Evolutionary conservation across 2,329 filamentous ascomycete genomes (phyloP).

Genomic region (Aureobasidium sp.): DNA sequence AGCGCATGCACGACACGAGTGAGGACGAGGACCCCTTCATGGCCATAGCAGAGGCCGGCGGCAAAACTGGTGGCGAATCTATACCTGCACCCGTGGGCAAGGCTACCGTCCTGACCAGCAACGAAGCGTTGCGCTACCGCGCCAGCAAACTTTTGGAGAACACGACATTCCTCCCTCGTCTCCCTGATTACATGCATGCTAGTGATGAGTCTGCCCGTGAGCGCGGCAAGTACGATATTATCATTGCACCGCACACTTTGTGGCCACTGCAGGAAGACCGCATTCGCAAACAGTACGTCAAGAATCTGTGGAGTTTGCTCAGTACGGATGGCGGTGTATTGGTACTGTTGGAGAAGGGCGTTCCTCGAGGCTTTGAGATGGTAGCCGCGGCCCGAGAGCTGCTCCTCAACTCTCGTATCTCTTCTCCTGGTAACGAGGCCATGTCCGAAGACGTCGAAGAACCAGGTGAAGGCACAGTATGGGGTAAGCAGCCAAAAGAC

Average conservation of each 20-base stretch:
- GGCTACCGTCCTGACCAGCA: conserved; percentile 72
- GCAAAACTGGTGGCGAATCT: conserved; percentile 30
- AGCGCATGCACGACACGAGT: conserved; percentile 46
- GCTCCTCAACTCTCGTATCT: conserved; percentile 66
- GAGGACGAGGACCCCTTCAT: conserved; percentile 15
- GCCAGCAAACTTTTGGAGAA: conserved; percentile 74
- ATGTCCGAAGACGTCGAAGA: conserved; percentile 19
- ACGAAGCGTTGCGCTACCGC: conserved; percentile 64
- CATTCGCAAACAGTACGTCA: conserved; percentile 66
- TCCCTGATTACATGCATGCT: conserved; percentile 77
- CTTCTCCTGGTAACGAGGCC: conserved; percentile 47
- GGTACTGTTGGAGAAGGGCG: conserved; percentile 81
- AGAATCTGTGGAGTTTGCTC: conserved; percentile 84
- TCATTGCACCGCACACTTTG: conserved; percentile 79
- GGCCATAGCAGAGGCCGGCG: conserved; percentile 24
- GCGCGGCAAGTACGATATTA: conserved; percentile 66
- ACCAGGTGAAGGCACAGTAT: conserved; percentile 17
- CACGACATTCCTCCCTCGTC: conserved; percentile 81
- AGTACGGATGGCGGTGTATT: conserved; percentile 79
- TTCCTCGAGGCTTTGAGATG: conserved; percentile 85
- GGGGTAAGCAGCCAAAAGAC: conserved; percentile 35
- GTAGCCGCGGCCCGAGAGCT: conserved; percentile 76
- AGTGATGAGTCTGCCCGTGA: conserved; percentile 36
- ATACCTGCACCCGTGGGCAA: conserved; percentile 53
- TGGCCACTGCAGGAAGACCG: conserved; percentile 68